These are phyloP conservation scores for Lactifluus piperatus DNA, from an alignment of 768 basidiomycete genomes.

Conservation along the genomic window DNA sequence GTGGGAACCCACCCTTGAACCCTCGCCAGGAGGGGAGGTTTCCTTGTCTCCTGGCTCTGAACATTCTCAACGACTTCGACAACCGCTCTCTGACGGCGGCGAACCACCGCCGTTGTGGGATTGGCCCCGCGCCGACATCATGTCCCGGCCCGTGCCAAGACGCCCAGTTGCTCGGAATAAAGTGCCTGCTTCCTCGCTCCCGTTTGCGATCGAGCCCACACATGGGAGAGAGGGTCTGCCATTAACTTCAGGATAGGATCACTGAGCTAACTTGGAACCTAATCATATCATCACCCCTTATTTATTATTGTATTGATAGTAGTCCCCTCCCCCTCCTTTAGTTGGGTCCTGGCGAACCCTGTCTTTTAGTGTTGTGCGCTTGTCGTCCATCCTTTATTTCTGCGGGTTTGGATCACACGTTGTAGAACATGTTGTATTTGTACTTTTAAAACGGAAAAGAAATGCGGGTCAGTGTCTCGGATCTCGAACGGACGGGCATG, in stretches of 20 bases:
- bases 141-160: conserved; percentile 7
- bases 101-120: conserved; percentile 13
- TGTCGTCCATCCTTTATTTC: conserved; percentile 5
- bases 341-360: not conserved
- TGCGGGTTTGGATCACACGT: not conserved
- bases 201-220: not conserved
- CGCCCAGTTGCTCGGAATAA: not conserved
- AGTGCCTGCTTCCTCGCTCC: not conserved
- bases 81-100: not conserved
- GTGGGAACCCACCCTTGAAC: not conserved
- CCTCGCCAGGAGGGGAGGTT: not conserved
- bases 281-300: not conserved
- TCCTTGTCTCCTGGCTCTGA: not conserved
- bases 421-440: not conserved
- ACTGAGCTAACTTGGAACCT: not conserved
- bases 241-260: not conserved
- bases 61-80: not conserved
- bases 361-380: conserved; percentile 8
- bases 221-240: not conserved
- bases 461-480: not conserved
- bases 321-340: not conserved
- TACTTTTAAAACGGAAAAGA: not conserved
- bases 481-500: too few species aligned
- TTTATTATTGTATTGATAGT: not conserved
- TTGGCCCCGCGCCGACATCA: conserved; percentile 20